A percentile compares a stretch with the other conserved stretches of the same genome.
Evolutionary conservation across 2,329 filamentous ascomycete species (phyloP).

Genomic region (Diaporthe eres): DNA sequence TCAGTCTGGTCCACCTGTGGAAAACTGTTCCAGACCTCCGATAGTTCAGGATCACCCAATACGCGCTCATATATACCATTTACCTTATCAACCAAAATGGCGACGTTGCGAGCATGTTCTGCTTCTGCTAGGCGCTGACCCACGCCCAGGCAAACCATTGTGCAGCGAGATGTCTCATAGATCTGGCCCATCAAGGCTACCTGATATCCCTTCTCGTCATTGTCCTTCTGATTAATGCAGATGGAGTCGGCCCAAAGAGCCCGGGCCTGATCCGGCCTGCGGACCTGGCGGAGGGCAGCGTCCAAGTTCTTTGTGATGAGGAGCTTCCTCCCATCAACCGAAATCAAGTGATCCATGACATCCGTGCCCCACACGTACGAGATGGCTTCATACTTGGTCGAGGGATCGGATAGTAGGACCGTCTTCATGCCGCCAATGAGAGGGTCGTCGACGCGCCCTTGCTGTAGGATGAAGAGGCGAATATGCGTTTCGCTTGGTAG

Average conservation of each 20-base stretch:
- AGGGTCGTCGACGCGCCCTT: background rate
- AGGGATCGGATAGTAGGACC: background rate
- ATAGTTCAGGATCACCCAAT: background rate
- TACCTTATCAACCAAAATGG: background rate
- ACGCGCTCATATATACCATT: background rate
- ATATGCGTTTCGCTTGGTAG: background rate
- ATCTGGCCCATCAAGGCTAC: background rate
- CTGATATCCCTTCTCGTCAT: background rate
- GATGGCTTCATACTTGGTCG: background rate
- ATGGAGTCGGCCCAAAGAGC: conserved; percentile 12
- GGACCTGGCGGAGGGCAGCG: background rate
- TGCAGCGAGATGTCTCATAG: background rate
- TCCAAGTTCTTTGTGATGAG: background rate
- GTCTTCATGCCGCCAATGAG: background rate
- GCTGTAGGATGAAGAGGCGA: background rate
- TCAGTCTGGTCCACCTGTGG: background rate
- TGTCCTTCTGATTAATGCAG: conserved; percentile 4
- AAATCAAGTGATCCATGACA: background rate
- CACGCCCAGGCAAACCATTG: background rate
- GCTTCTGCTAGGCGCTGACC: background rate
- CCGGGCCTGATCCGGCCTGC: background rate
- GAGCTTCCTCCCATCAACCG: background rate
- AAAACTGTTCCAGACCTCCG: background rate
- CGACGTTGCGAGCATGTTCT: background rate
- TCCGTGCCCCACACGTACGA: background rate